Conservation (phyloP, 208 protist genomes). For the Crithidia sp. region DNA sequence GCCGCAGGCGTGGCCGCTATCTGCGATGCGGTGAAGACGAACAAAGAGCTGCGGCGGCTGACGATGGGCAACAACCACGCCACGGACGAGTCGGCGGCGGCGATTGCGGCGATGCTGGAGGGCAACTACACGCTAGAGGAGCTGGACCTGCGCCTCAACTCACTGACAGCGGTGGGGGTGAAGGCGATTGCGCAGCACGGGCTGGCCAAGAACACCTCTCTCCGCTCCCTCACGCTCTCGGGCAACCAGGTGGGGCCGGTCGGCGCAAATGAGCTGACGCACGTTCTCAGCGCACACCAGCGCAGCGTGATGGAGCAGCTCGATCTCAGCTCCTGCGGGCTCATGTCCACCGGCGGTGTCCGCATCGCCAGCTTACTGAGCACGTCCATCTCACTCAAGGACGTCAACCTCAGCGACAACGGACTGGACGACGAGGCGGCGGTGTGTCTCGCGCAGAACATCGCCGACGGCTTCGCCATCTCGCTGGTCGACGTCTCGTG, state of each 20-base stretch:
- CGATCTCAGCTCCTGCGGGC: conserved; percentile 75
- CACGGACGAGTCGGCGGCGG: conserved; percentile 56
- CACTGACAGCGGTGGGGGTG: conserved; percentile 57
- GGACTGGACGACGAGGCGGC: conserved; percentile 83
- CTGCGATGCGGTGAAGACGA: conserved; percentile 56
- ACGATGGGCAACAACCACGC: conserved; percentile 87
- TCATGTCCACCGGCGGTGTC: conserved; percentile 67
- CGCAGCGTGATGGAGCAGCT: conserved; percentile 59
- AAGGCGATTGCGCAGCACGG: conserved; percentile 61
- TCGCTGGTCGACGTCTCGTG: conserved; percentile 66
- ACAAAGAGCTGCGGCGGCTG: conserved; percentile 64
- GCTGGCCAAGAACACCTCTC: conserved; percentile 68
- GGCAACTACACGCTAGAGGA: conserved; percentile 70
- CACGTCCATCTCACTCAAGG: conserved; percentile 61
- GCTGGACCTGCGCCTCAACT: conserved; percentile 85
- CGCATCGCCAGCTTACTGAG: conserved; percentile 74
- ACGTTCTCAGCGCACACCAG: conserved; percentile 57
- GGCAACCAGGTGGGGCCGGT: conserved; percentile 79
- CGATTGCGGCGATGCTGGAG: conserved; percentile 77
- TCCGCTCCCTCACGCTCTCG: conserved; percentile 57
- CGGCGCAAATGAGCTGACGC: conserved; percentile 68
- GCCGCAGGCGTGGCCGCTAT: conserved; percentile 51
- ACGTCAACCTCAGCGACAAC: conserved; percentile 86
- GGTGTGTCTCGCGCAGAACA: conserved; percentile 63
- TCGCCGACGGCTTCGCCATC: conserved; percentile 67